Evolutionary conservation across 306 rosid genomes (phyloP), one percentile per base, ranked within the genome.

Genomic region (Psophocarpus tetragonolobus): DNA sequence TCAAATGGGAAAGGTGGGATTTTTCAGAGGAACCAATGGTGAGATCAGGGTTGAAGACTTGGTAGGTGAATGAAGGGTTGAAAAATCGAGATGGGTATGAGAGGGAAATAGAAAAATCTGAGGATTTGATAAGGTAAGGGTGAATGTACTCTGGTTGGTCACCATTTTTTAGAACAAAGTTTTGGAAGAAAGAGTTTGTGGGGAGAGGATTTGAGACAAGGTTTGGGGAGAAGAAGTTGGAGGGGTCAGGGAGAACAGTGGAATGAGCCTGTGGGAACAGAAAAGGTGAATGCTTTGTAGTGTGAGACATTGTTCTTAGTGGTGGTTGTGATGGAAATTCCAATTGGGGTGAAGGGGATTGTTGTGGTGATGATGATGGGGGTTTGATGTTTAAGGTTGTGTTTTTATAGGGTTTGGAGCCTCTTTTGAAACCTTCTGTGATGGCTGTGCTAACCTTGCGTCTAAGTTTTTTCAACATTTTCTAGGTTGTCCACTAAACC

Each of bases 121-220:
- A 57, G 56, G 97, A 60, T 84, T 90, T 92, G 80, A 90, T 45
- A 73, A 88, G 90, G 65, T 92, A 94, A 0, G 98, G 98, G 81
- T 94, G 98, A 68, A 94, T 62, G 77, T 88, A 94, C 15, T 92
- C 98, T 0, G 91, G 90, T 44, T 78, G 88, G 10, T 87, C 92
- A 13, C 97, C 98, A 39, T 94, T 89, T 82, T 90, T 85, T 7
- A 94, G 87, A 57, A 81, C 84, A 15, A 83, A 87, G 87, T 92
- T 92, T 65, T 92, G 97, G 85, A 92, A 94, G 89, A 92, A 94
- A 1, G 98, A 88, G 78, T 89, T 92, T 0, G 97, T 94, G 41
- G 98, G 98, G 11, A 90, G 91, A 0, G 98, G 97, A 60, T 73
- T 20, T 1, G 91, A 80, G 62, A 91, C 76, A 23, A 92, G 91